phyloP scores from a whole-genome alignment of 495 filamentous ascomycete genomes.

The Haplographium delicatum region DNA sequence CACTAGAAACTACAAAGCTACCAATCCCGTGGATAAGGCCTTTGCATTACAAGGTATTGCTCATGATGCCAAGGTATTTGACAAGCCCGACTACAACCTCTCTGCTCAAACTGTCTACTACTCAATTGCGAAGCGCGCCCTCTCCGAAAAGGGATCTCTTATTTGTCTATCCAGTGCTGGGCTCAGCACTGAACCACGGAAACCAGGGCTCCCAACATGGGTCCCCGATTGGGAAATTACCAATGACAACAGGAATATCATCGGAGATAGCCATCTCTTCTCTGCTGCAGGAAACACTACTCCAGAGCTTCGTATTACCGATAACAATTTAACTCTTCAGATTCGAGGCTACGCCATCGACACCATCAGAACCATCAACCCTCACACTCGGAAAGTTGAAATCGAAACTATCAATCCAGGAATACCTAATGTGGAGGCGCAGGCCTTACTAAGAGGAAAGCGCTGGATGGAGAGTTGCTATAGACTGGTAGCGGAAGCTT shows the following conservation, averaged over 20 bases:
- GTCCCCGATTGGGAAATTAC: slow-evolving; percentile 4
- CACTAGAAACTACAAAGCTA: slow-evolving; percentile 4
- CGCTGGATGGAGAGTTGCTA: neutral
- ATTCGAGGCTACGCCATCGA: slow-evolving; percentile 5
- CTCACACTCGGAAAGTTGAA: neutral
- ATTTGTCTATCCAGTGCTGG: neutral
- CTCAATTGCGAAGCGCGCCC: neutral
- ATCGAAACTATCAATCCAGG: neutral
- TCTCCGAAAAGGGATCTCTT: neutral
- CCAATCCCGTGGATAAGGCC: slow-evolving; percentile 12
- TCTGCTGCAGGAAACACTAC: neutral
- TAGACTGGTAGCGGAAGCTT: neutral
- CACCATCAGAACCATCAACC: neutral
- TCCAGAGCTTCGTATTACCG: neutral
- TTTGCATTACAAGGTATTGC: slow-evolving; percentile 9
- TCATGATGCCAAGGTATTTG: neutral
- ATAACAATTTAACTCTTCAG: neutral
- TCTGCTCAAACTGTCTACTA: slow-evolving; percentile 8
- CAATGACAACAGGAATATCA: neutral
- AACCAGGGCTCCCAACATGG: slow-evolving; percentile 3
- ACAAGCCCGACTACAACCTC: slow-evolving; percentile 5
- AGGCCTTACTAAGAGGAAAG: neutral
- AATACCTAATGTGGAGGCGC: neutral
- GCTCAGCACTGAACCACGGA: neutral
- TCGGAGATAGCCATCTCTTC: neutral